Conservation (phyloP, 164 flowering plant species). For the Macadamia integrifolia region DNA sequence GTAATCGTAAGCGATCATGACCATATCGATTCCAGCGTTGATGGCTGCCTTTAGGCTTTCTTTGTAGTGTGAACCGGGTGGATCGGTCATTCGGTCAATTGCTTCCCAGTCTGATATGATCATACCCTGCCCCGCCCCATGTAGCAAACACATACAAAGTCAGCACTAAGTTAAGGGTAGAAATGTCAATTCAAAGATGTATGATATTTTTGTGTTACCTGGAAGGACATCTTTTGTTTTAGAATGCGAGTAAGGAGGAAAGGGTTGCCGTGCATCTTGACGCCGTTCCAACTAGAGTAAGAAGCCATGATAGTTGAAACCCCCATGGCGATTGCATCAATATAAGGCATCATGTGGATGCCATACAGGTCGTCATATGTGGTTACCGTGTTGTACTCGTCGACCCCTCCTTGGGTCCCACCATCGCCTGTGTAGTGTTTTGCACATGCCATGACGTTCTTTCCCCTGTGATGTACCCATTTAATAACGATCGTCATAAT, state of each 20-base stretch:
- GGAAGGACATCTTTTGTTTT: slow-evolving; percentile 26
- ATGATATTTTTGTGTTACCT: slow-evolving; percentile 6
- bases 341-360: slow-evolving; percentile 29
- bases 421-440: slow-evolving; percentile 39
- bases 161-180: too few relatives aligned
- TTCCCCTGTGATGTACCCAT: not conserved
- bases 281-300: slow-evolving; percentile 33
- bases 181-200: too few relatives aligned
- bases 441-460: slow-evolving; percentile 26
- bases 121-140: slow-evolving; percentile 20
- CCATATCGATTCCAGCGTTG: slow-evolving; percentile 36
- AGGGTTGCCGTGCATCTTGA: slow-evolving; percentile 28
- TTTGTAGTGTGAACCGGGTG: slow-evolving; percentile 20
- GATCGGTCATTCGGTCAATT: slow-evolving; percentile 17
- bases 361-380: slow-evolving; percentile 3
- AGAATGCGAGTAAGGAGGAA: slow-evolving; percentile 19
- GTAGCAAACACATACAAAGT: too few relatives aligned
- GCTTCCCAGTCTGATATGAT: slow-evolving; percentile 32
- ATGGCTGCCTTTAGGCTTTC: slow-evolving; percentile 18
- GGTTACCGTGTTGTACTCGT: slow-evolving; percentile 28
- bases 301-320: slow-evolving; percentile 33
- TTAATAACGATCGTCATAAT: too few relatives aligned
- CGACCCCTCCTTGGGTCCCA: slow-evolving; percentile 28
- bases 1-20: slow-evolving; percentile 27
- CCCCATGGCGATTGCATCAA: slow-evolving; percentile 24